Base-by-base conservation (phyloP, 129 eudicot species). In the Rutidosis leptorrhynchoides region DNA sequence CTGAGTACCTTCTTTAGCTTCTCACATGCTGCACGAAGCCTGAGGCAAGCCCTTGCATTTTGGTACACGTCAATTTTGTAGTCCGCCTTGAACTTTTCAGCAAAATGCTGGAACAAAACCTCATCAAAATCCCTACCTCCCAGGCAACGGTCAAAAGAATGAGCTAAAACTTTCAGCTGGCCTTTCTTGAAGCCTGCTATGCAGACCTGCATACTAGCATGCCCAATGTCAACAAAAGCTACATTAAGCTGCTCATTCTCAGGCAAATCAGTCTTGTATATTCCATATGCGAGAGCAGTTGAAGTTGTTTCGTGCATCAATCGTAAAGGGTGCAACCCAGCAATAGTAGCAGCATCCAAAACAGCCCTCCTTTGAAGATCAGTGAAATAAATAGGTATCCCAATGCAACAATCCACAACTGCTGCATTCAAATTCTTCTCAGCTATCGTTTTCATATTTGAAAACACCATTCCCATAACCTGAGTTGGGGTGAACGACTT, bases 61-160 rank as follows among this genome's bases (percentile, higher is more conserved):
- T 92, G 96, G 29, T 49, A 78, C 8, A 88, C 98, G 14, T 92
- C 91, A 29, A 92, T 92, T 71, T 88, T 93, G 79, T 84, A 93
- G 29, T 88, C 96, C 0, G 64, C 75, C 63, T 85, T 86, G 54
- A 88, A 92, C 17, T 88, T 92, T 23, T 78, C 98, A 71, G 96
- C 96, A 68, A 92, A 88, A 53, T 92, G 81, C 59, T 78, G 86
- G 80, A 92, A 88, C 37, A 92, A 75, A 54, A 54, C 96, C 57
- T 92, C 98, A 69, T 92, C 96, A 52, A 92, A 92, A 45, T 88
- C 98, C 58, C 98, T 84, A 3, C 98, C 98, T 24, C 98, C 98
- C 16, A 92, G 77, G 16, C 80, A 81, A 5, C 89, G 77, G 69
- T 92, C 98, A 67, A 83, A 92, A n/a, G 95, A 75, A 72, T 88